These are phyloP conservation scores for Candida ortonii DNA, from an alignment of 805 yeast species.

Conservation along the genomic window DNA sequence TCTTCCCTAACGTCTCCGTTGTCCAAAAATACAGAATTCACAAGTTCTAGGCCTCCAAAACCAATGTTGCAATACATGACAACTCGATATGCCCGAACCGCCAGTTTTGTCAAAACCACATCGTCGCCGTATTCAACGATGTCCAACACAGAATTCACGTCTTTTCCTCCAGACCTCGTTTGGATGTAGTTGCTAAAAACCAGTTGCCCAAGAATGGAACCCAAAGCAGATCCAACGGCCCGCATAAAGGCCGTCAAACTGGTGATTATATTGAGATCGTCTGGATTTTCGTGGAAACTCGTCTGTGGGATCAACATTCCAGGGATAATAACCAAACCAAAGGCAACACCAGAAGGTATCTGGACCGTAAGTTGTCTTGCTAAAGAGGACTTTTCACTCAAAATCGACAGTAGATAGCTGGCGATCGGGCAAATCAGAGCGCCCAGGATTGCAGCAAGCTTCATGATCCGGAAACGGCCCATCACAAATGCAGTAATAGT, in stretches of 20 bases:
- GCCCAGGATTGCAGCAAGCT: slow-evolving; percentile 39
- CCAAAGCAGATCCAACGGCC: slow-evolving; percentile 47
- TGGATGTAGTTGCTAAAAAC: slow-evolving; percentile 28
- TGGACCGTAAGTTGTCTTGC: slow-evolving; percentile 43
- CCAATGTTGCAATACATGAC: slow-evolving; percentile 22
- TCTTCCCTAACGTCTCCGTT: neutral
- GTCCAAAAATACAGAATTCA: slow-evolving; percentile 13
- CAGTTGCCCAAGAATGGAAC: slow-evolving; percentile 43
- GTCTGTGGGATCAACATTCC: slow-evolving; percentile 44
- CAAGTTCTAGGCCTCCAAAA: slow-evolving; percentile 17
- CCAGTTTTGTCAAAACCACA: slow-evolving; percentile 3
- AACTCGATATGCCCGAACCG: slow-evolving; percentile 16
- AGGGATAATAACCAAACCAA: slow-evolving; percentile 49
- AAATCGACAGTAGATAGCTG: slow-evolving; percentile 41
- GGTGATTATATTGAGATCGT: slow-evolving; percentile 48
- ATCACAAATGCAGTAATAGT: slow-evolving; percentile 39
- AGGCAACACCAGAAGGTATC: slow-evolving; percentile 44
- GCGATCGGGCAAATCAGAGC: slow-evolving; percentile 43
- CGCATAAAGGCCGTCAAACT: slow-evolving; percentile 44
- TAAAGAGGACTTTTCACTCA: slow-evolving; percentile 37
- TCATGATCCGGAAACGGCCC: slow-evolving; percentile 37
- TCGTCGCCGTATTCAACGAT: slow-evolving; percentile 4
- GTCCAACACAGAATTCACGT: slow-evolving; percentile 5
- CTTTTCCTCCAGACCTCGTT: slow-evolving; percentile 3
- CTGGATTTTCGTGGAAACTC: slow-evolving; percentile 44